These are phyloP conservation scores for Trichoderma gracile DNA, from an alignment of 2,329 filamentous ascomycete genomes.

Conservation along the genomic window DNA sequence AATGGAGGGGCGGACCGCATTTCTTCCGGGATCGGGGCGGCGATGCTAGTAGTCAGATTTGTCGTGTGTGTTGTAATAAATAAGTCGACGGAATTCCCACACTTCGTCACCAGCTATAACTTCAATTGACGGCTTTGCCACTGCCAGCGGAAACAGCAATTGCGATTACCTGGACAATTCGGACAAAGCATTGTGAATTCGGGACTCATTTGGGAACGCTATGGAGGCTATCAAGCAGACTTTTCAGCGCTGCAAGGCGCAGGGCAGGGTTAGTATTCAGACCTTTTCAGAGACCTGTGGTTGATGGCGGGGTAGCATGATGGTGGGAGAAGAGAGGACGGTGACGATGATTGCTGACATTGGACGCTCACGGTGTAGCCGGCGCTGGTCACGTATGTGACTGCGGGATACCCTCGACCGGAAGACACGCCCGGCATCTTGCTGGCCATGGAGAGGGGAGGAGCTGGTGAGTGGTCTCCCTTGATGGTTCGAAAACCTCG, in stretches of 20 bases:
- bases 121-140: background rate
- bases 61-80: background rate
- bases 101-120: background rate
- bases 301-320: slow-evolving; percentile 10
- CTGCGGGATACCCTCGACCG: slow-evolving; percentile 84
- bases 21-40: slow-evolving; percentile 25
- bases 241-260: slow-evolving; percentile 61
- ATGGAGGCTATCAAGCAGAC: slow-evolving; percentile 62
- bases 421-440: slow-evolving; percentile 81
- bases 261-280: slow-evolving; percentile 53
- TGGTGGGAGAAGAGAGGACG: background rate
- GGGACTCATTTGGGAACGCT: slow-evolving; percentile 15
- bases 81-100: background rate
- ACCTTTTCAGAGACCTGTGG: too few species aligned
- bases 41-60: slow-evolving; percentile 9
- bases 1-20: slow-evolving; percentile 24
- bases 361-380: slow-evolving; percentile 50
- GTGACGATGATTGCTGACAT: slow-evolving; percentile 27
- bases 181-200: background rate
- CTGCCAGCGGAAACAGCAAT: background rate
- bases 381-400: slow-evolving; percentile 94
- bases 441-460: slow-evolving; percentile 87
- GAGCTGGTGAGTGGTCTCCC: slow-evolving; percentile 64
- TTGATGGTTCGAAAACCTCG: too few species aligned
- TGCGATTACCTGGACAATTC: background rate